Percentiles rank a stretch among this genome's conserved stretches.
Evolutionary conservation across 2,329 filamentous ascomycete genomes (phyloP).

Genomic region (Penicillium brevicompactum): DNA sequence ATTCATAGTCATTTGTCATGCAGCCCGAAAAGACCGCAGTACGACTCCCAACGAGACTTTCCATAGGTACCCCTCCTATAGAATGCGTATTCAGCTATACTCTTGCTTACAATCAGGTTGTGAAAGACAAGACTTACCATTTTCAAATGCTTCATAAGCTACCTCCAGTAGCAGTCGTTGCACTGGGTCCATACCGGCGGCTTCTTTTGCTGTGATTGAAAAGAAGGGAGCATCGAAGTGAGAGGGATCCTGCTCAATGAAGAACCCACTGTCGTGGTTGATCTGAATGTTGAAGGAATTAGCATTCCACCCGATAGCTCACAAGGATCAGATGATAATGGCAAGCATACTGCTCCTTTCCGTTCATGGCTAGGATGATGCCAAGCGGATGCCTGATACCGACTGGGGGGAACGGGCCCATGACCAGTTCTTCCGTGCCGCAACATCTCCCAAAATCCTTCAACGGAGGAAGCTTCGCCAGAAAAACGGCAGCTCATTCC

Average conservation of each 20-base stretch:
- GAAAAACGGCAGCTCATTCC: too few species aligned
- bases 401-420: not conserved
- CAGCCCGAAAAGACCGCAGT: too few species aligned
- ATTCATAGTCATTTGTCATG: too few species aligned
- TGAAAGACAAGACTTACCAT: not conserved
- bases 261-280: constrained; percentile 18
- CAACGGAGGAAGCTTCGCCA: too few species aligned
- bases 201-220: constrained; percentile 27
- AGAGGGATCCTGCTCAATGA: constrained; percentile 22
- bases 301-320: too few species aligned
- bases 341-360: not conserved
- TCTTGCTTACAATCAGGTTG: too few species aligned
- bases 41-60: too few species aligned
- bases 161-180: not conserved
- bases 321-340: not conserved
- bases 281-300: not conserved
- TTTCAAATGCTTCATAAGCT: not conserved
- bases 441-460: constrained; percentile 28
- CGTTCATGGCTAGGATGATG: not conserved
- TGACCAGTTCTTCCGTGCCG: not conserved
- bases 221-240: constrained; percentile 35
- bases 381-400: not conserved
- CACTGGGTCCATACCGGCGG: constrained; percentile 21
- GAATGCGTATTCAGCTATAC: too few species aligned
- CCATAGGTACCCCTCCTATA: too few species aligned